A percentile compares a stretch with the other conserved stretches of the same genome.
Evolutionary conservation across 2,329 filamentous ascomycete species (phyloP).

Genomic region (Claviceps pazoutovae): DNA sequence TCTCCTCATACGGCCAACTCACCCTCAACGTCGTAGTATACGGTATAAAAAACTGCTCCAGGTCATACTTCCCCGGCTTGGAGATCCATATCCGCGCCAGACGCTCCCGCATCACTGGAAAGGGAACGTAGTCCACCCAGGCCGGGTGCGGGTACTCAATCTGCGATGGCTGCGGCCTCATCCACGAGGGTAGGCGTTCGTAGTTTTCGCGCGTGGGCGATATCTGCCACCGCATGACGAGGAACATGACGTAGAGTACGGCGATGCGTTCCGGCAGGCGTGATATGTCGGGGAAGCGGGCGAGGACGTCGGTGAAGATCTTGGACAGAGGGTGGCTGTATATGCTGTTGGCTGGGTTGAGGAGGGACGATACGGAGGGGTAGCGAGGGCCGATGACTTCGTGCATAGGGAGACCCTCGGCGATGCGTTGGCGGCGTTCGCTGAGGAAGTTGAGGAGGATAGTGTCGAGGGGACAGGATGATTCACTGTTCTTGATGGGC

Average conservation of each 20-base stretch:
- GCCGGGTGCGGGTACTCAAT: slow-evolving; percentile 54
- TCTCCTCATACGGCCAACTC: slow-evolving; percentile 73
- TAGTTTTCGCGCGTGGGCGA: slow-evolving; percentile 68
- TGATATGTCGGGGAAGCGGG: slow-evolving; percentile 68
- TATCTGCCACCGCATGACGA: slow-evolving; percentile 76
- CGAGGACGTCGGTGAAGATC: slow-evolving; percentile 72
- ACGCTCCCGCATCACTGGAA: slow-evolving; percentile 60
- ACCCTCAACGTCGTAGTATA: slow-evolving; percentile 63
- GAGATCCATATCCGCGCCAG: slow-evolving; percentile 40
- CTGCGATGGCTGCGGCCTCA: slow-evolving; percentile 52
- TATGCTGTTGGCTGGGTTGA: slow-evolving; percentile 51
- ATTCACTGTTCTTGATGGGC: slow-evolving; percentile 43
- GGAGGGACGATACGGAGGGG: slow-evolving; percentile 63
- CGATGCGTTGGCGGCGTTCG: slow-evolving; percentile 51
- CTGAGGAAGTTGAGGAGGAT: slow-evolving; percentile 70
- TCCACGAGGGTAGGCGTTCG: slow-evolving; percentile 60
- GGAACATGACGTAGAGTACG: slow-evolving; percentile 74
- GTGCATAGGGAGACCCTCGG: slow-evolving; percentile 47
- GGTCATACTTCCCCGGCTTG: slow-evolving; percentile 38
- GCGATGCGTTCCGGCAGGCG: slow-evolving; percentile 72
- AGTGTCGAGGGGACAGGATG: slow-evolving; percentile 64
- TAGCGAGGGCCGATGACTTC: slow-evolving; percentile 65
- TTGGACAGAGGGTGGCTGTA: slow-evolving; percentile 67
- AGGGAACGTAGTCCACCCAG: slow-evolving; percentile 76
- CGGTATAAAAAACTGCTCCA: slow-evolving; percentile 73